Evolutionary conservation across 1,284 basidiomycete genomes (phyloP).

Genomic region (Apiotrichum gracile): DNA sequence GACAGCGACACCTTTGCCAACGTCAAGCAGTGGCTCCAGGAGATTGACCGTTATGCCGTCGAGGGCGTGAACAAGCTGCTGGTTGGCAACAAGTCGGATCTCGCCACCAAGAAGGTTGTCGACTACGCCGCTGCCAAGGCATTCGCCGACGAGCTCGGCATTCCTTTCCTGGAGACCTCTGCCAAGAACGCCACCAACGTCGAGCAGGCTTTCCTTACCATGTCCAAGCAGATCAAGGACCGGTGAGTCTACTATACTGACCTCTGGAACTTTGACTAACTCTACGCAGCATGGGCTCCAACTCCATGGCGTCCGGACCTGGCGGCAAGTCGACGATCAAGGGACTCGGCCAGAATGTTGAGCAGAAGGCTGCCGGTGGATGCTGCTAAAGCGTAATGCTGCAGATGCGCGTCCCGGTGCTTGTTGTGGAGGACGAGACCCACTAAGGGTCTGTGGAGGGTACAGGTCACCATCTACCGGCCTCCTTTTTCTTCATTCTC

Average conservation of each 20-base stretch:
- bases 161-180: slow-evolving; percentile 97
- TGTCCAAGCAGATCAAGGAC: slow-evolving; percentile 99
- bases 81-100: slow-evolving; percentile 96
- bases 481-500: slow-evolving; percentile 1
- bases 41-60: slow-evolving; percentile 98
- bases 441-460: slow-evolving; percentile 2
- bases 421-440: background rate
- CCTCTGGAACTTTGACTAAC: background rate
- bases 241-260: slow-evolving; percentile 43
- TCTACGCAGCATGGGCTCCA: slow-evolving; percentile 52
- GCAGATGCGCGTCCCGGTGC: background rate
- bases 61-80: slow-evolving; percentile 98
- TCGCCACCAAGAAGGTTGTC: slow-evolving; percentile 97
- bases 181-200: slow-evolving; percentile 99
- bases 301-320: slow-evolving; percentile 48
- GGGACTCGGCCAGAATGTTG: slow-evolving; percentile 65
- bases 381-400: slow-evolving; percentile 58
- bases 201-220: slow-evolving; percentile 98
- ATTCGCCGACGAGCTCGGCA: slow-evolving; percentile 89
- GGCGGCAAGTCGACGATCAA: slow-evolving; percentile 51
- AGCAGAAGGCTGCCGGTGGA: slow-evolving; percentile 64
- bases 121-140: slow-evolving; percentile 97
- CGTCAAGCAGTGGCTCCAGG: slow-evolving; percentile 99
- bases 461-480: background rate
- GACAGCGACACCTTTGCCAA: slow-evolving; percentile 85